Percentiles rank a stretch among this genome's conserved stretches.
Conservation (phyloP, 2,329 filamentous ascomycete genomes). For the Cladorrhinum sp. region DNA sequence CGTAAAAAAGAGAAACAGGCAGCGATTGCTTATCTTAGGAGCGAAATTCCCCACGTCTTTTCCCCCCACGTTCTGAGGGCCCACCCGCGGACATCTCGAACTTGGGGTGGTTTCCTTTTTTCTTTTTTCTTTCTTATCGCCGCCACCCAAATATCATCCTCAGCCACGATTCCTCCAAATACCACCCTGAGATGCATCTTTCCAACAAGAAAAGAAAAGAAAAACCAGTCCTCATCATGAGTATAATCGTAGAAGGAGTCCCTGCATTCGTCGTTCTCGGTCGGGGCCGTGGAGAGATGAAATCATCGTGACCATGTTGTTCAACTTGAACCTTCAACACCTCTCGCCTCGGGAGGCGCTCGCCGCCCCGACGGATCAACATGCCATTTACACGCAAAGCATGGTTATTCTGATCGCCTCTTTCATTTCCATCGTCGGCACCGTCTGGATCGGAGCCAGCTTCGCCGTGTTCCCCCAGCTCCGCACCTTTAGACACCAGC, state of each 20-base stretch:
- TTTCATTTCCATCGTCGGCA: constrained; percentile 34
- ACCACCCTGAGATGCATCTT: not conserved
- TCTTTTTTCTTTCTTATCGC: too few relatives aligned
- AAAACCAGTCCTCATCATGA: not conserved
- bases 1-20: too few relatives aligned
- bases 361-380: constrained; percentile 24
- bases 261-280: not conserved
- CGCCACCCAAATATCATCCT: not conserved
- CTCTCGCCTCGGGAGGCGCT: constrained; percentile 10
- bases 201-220: not conserved
- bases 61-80: too few relatives aligned
- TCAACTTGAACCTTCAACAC: not conserved
- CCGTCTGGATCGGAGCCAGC: constrained; percentile 38
- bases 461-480: constrained; percentile 32
- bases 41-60: too few relatives aligned
- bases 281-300: too few relatives aligned
- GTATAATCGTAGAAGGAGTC: not conserved
- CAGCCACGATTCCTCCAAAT: not conserved
- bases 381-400: constrained; percentile 28
- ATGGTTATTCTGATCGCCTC: constrained; percentile 34
- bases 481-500: constrained; percentile 39
- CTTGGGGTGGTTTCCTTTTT: not conserved
- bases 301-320: not conserved
- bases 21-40: too few relatives aligned
- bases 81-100: not conserved